Evolutionary conservation across 345 rosid genomes (phyloP), one percentile per base, ranked within the genome.

Genomic region (Nasturtium officinale): DNA sequence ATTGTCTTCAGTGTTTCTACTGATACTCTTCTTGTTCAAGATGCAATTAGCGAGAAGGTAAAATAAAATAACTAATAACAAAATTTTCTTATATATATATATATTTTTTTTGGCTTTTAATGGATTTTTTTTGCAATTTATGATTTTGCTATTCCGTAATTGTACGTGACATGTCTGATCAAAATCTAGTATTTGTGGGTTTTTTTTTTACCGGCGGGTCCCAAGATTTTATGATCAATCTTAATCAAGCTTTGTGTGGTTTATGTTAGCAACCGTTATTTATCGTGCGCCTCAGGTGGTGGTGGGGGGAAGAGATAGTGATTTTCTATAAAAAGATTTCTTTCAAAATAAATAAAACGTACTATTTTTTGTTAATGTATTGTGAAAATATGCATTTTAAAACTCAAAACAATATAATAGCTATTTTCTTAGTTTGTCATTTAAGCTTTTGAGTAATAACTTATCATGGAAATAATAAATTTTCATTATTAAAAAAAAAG

Each of bases 1-100:
- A 86, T 95, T 69, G 99, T 95, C 83, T 95, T 95, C 75, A 88
- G 97, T 81, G 96, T 95, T 76, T 95, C 99, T 20, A 95, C 99
- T 9, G 99, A 95, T 79, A 95, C 99, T 61, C 90, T 95, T 70
- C 97, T 95, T 40, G 97, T 95, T 70, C 99, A 95, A 90, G 99
- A 95, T 74, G 99, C 99, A 85, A 95, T 95, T 69, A 91, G 99
- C 58, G 97, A 95, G 77, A 95, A 95, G 97, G 98, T 94, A 52
- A 32, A 35, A 35, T 40, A 47, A 23, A 1, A 16, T 45, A 35
- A 3, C 16, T n/a, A n/a, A n/a, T n/a, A n/a, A 23, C 25, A 23
- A 23, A 23, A 2, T 23, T 23, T 23, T 23, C n/a, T n/a, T n/a
- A n/a, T n/a, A n/a, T n/a, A n/a, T n/a, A n/a, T n/a, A n/a, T n/a